phyloP scores from a whole-genome alignment of 345 rosid species.

The Arabidopsis suecica region DNA sequence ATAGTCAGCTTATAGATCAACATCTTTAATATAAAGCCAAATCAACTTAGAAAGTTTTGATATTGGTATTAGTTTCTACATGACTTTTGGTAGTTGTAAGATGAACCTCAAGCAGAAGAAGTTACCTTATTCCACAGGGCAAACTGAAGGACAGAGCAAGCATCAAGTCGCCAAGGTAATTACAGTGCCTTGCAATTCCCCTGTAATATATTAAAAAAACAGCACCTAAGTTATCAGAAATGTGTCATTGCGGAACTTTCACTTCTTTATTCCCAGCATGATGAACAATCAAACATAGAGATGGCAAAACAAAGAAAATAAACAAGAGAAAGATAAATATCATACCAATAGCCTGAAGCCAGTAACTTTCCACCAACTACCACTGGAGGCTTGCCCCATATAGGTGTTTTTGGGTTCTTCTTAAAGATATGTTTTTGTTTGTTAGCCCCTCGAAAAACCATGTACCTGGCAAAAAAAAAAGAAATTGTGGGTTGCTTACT shows the following conservation, averaged over 20 bases:
- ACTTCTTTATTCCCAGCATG: neutral
- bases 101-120: conserved; percentile 14
- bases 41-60: neutral
- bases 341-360: conserved; percentile 93
- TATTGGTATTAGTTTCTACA: neutral
- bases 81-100: conserved; percentile 15
- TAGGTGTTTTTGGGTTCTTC: conserved; percentile 75
- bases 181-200: conserved; percentile 97
- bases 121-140: conserved; percentile 87
- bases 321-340: neutral
- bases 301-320: neutral
- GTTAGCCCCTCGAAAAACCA: conserved; percentile 92
- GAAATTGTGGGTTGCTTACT: conserved; percentile 15
- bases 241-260: neutral
- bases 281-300: conserved; percentile 20
- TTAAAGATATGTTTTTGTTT: conserved; percentile 91
- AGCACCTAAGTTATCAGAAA: neutral
- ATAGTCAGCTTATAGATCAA: neutral
- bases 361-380: conserved; percentile 89
- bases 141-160: conserved; percentile 92
- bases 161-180: conserved; percentile 92
- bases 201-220: conserved; percentile 45
- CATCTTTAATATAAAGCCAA: neutral
- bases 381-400: conserved; percentile 89
- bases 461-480: conserved; percentile 52